Evolutionary conservation across 2,329 filamentous ascomycete genomes (phyloP).

Genomic region (Calycina marina): DNA sequence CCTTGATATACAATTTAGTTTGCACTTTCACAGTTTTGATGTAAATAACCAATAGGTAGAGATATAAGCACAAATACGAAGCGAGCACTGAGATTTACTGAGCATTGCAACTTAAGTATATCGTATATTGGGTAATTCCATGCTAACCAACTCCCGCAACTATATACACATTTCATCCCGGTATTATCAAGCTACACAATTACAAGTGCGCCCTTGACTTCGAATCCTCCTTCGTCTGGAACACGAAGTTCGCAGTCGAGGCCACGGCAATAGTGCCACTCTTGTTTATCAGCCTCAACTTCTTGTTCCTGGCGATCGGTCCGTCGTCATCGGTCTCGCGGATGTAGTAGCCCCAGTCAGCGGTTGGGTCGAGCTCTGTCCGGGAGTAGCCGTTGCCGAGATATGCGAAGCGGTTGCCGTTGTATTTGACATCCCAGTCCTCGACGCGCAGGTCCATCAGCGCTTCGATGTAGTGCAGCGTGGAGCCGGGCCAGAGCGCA

Average conservation of each 20-base stretch:
- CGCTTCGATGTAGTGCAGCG: constrained; percentile 33
- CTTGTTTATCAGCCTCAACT: constrained; percentile 18
- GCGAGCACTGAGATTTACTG: neutral
- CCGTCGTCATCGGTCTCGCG: constrained; percentile 23
- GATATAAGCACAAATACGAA: neutral
- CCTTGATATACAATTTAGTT: too few species aligned
- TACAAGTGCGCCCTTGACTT: constrained; percentile 6
- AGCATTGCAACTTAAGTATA: too few species aligned
- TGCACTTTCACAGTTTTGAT: too few species aligned
- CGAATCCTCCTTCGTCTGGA: constrained; percentile 1
- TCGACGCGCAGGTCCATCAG: constrained; percentile 36
- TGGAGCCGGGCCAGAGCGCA: constrained; percentile 29
- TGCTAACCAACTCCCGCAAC: too few species aligned
- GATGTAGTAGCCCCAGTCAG: constrained; percentile 28
- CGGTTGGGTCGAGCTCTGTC: constrained; percentile 25
- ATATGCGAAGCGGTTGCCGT: constrained; percentile 32
- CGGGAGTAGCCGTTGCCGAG: constrained; percentile 33
- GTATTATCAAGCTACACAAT: neutral
- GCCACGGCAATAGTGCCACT: constrained; percentile 16
- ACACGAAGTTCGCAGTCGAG: constrained; percentile 9
- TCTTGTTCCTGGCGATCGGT: constrained; percentile 14
- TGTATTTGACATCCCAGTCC: constrained; percentile 31
- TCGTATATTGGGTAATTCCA: too few species aligned
- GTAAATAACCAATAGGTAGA: too few species aligned
- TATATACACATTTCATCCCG: constrained; percentile 2